phyloP scores from a whole-genome alignment of 345 rosid species.

The Garcia nutans region DNA sequence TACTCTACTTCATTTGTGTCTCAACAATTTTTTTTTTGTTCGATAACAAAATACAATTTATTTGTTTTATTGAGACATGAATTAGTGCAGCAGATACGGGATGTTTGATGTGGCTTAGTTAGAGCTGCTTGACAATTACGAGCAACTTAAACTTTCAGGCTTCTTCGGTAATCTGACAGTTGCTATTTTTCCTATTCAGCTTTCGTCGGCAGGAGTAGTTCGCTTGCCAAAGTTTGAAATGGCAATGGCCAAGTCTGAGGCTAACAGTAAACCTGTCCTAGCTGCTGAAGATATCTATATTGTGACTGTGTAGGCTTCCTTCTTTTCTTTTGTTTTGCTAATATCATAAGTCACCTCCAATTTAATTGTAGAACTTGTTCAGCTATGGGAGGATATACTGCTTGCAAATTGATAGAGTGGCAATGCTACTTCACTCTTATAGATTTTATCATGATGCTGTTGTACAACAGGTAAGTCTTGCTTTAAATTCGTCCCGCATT shows the following conservation, averaged over 20 bases:
- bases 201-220: constrained; percentile 86
- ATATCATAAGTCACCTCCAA: constrained; percentile 3
- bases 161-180: constrained; percentile 21
- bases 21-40: too few species aligned
- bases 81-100: not conserved
- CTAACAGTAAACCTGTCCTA: constrained; percentile 85
- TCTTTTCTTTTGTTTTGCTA: constrained; percentile 14
- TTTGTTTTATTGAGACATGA: not conserved
- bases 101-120: not conserved
- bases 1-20: too few species aligned
- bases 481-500: not conserved
- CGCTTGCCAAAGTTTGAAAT: constrained; percentile 95
- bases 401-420: constrained; percentile 95
- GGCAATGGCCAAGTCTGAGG: constrained; percentile 85
- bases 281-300: constrained; percentile 82
- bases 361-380: constrained; percentile 31
- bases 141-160: constrained; percentile 3
- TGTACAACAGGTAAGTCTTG: constrained; percentile 66
- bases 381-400: constrained; percentile 99
- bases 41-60: too few species aligned
- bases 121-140: constrained; percentile 6
- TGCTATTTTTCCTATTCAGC: constrained; percentile 52
- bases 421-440: constrained; percentile 86
- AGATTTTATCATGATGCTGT: constrained; percentile 97
- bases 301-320: constrained; percentile 68